Evolutionary conservation across 192 early-diverging fungal genomes (phyloP), one percentile per base, ranked within the genome.

Genomic region (Entomortierella chlamydospora): DNA sequence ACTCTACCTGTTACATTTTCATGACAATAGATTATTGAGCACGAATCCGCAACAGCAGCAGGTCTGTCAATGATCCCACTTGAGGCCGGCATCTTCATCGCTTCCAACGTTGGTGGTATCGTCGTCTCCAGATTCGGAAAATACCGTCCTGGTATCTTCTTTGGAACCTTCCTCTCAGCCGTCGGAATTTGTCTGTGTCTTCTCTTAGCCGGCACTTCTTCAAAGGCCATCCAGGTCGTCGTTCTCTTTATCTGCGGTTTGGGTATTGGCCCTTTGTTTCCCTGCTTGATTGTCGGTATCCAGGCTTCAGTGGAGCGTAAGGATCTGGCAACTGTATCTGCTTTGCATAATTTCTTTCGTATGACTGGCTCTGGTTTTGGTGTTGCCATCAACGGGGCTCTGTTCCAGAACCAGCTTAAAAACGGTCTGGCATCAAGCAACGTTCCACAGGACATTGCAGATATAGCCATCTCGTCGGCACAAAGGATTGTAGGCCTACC

Each of bases 1-100:
- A 37, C 15, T 20, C 45, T 11, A 47, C 15, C 2, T 17, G 12
- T 47, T 47, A 4, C 18, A 54, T 54, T n/a, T n/a, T 25, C 10
- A 28, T 54, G 22, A 49, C 8, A 33, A 39, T 59, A 79, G 76
- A 70, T 79, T 39, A 90, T 94, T n/a, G 80, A 86, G 52, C 90
- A 90, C 63, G 87, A 91, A 34, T 78, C 85, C 23, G 90, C 95
- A 4, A 94, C 91, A 20, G 74, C 86, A 12, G 88, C 93, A 6
- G 95, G 95, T n/a, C 57, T 95, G 43, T 82, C 87, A 13, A 74
- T 88, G 64, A 85, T 96, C 55, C 93, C 94, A 0, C 85, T 93
- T 31, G 87, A 94, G 28, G 65, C 89, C 12, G 90, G 91, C 25
- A 82, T 91, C 31, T 89, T 93, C 37, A 54, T 94, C n/a, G 74